phyloP scores from a whole-genome alignment of 805 yeast species.

The Kuraishia piskuri region DNA sequence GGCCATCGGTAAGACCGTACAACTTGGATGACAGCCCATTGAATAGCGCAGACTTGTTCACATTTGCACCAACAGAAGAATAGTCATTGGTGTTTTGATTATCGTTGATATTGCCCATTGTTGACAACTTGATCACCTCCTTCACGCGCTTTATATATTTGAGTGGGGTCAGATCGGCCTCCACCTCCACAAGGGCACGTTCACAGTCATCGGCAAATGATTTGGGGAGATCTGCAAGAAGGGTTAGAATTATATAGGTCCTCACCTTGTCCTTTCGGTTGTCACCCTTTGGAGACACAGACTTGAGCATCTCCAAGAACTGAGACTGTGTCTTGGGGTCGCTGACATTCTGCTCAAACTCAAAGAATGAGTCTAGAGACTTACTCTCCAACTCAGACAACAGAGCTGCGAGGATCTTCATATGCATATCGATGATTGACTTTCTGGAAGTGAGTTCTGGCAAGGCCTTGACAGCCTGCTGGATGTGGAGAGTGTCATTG shows the following conservation, averaged over 20 bases:
- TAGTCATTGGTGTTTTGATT: constrained; percentile 18
- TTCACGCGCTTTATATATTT: constrained; percentile 73
- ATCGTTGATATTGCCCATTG: constrained; percentile 27
- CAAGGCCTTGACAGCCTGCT: constrained; percentile 81
- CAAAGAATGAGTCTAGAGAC: constrained; percentile 83
- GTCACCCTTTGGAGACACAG: constrained; percentile 50
- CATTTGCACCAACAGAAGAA: constrained; percentile 22
- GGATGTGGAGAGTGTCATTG: constrained; percentile 57
- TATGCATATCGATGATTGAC: constrained; percentile 87
- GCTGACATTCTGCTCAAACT: constrained; percentile 77
- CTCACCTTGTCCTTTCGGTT: constrained; percentile 68
- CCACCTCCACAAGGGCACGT: constrained; percentile 40
- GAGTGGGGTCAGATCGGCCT: constrained; percentile 58
- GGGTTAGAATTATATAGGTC: constrained; percentile 73
- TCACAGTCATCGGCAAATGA: constrained; percentile 53
- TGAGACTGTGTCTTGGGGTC: constrained; percentile 50
- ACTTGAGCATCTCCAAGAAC: constrained; percentile 51
- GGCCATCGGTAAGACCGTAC: constrained; percentile 75
- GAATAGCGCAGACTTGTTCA: constrained; percentile 44
- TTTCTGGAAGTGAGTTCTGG: constrained; percentile 91
- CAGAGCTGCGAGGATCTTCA: constrained; percentile 84
- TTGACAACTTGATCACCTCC: constrained; percentile 54
- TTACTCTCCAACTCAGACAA: constrained; percentile 81
- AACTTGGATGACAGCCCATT: constrained; percentile 68
- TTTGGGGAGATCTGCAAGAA: constrained; percentile 39